These are phyloP conservation scores for Chrysoporthe austroafricana DNA, from an alignment of 2,329 filamentous ascomycete species.

Conservation along the genomic window DNA sequence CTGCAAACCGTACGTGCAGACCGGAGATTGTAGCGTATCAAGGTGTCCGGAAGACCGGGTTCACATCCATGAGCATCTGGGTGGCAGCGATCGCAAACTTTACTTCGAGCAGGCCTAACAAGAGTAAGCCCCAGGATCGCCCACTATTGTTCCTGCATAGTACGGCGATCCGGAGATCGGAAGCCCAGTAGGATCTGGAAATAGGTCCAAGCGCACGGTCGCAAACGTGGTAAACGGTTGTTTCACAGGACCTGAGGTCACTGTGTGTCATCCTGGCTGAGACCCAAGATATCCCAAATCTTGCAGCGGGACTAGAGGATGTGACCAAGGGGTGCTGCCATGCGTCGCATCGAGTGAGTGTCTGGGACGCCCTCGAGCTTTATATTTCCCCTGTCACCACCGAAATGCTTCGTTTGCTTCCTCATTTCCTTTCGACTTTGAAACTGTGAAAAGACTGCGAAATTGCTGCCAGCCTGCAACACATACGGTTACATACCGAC, in stretches of 20 bases:
- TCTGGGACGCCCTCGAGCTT: conserved; percentile 8
- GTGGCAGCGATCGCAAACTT: too few species aligned
- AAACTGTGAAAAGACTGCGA: background rate
- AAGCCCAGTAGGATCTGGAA: background rate
- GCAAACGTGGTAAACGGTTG: background rate
- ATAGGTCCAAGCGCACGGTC: background rate
- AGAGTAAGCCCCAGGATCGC: background rate
- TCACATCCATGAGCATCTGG: too few species aligned
- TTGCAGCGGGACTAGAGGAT: background rate
- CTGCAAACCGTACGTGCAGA: too few species aligned
- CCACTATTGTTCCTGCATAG: background rate
- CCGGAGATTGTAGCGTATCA: too few species aligned
- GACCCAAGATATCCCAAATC: background rate
- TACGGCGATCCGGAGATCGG: background rate
- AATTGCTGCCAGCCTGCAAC: too few species aligned
- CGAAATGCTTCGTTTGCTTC: background rate
- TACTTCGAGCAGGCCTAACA: too few species aligned
- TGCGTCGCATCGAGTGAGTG: background rate
- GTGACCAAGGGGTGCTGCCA: background rate
- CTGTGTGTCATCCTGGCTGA: background rate
- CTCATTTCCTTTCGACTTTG: background rate
- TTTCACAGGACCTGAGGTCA: background rate
- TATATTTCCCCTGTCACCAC: conserved; percentile 15
- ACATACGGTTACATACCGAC: background rate
- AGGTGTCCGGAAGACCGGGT: too few species aligned